These are phyloP conservation scores for Cyberlindnera maclurae DNA, from an alignment of 805 yeast genomes.

Conservation along the genomic window DNA sequence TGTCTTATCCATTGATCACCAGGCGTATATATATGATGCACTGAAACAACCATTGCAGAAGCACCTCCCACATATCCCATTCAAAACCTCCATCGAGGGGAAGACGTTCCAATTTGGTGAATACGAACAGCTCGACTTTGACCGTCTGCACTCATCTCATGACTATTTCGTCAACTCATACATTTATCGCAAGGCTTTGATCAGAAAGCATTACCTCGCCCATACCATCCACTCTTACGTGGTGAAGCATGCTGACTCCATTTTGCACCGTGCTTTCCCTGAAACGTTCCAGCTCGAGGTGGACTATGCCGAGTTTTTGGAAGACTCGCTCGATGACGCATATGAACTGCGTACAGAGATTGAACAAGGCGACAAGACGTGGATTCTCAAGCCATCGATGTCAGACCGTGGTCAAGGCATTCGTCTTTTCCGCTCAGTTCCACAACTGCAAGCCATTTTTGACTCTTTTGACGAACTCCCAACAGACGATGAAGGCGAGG, in stretches of 20 bases:
- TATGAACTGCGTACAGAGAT: slow-evolving; percentile 82
- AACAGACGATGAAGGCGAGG: slow-evolving; percentile 54
- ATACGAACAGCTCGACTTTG: slow-evolving; percentile 83
- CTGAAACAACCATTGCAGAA: slow-evolving; percentile 25
- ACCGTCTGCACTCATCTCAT: slow-evolving; percentile 39
- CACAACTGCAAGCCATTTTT: slow-evolving; percentile 75
- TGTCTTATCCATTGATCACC: slow-evolving; percentile 26
- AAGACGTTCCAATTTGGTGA: slow-evolving; percentile 76
- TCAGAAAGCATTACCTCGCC: slow-evolving; percentile 85
- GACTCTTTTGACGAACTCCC: slow-evolving; percentile 78
- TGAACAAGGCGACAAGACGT: slow-evolving; percentile 51
- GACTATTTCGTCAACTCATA: slow-evolving; percentile 68
- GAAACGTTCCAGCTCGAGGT: slow-evolving; percentile 75
- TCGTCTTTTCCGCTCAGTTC: slow-evolving; percentile 67
- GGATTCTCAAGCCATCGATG: slow-evolving; percentile 96
- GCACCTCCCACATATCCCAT: slow-evolving; percentile 28
- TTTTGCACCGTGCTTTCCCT: slow-evolving; percentile 57
- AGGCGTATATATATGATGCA: slow-evolving; percentile 37
- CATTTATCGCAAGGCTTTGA: slow-evolving; percentile 82
- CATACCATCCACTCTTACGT: slow-evolving; percentile 69
- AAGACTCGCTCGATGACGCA: slow-evolving; percentile 87
- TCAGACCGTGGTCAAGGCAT: slow-evolving; percentile 97
- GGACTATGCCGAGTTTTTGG: slow-evolving; percentile 93
- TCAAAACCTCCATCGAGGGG: slow-evolving; percentile 11
- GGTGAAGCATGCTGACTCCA: slow-evolving; percentile 68